phyloP scores from a whole-genome alignment of 2,329 filamentous ascomycete genomes.

The Fusarium foetens region DNA sequence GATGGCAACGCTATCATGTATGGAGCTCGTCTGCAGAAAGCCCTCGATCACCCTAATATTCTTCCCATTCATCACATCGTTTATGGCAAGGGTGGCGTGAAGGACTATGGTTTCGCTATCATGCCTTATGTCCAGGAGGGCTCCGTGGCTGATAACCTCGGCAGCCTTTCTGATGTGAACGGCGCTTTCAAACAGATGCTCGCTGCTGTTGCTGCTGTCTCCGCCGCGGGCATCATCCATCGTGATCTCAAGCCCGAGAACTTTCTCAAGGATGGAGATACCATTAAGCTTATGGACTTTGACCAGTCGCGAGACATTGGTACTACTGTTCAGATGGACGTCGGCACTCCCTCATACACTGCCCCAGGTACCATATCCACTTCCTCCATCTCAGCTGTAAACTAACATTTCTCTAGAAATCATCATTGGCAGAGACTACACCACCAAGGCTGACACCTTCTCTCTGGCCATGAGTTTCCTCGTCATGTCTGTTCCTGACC shows the following conservation, averaged over 20 bases:
- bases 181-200: slow-evolving; percentile 20
- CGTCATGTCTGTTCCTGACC: slow-evolving; percentile 3
- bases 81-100: not conserved
- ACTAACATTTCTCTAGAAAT: not conserved
- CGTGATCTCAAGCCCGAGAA: slow-evolving; percentile 23
- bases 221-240: slow-evolving; percentile 8
- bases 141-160: slow-evolving; percentile 10
- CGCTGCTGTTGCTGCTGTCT: slow-evolving; percentile 14
- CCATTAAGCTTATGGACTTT: slow-evolving; percentile 26
- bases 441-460: slow-evolving; percentile 10
- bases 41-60: not conserved
- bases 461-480: slow-evolving; percentile 9
- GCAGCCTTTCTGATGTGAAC: not conserved
- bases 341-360: slow-evolving; percentile 12
- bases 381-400: fast-evolving
- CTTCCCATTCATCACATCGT: slow-evolving; percentile 8
- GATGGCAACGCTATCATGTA: not conserved
- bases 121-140: slow-evolving; percentile 15
- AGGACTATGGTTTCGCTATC: slow-evolving; percentile 5
- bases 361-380: not conserved
- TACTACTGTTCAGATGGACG: not conserved
- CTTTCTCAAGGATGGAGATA: slow-evolving; percentile 23
- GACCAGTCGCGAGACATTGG: slow-evolving; percentile 6
- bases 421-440: not conserved
- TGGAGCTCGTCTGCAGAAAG: slow-evolving; percentile 1